phyloP scores from a whole-genome alignment of 164 flowering plant genomes.

The Sextonia rubra region DNA sequence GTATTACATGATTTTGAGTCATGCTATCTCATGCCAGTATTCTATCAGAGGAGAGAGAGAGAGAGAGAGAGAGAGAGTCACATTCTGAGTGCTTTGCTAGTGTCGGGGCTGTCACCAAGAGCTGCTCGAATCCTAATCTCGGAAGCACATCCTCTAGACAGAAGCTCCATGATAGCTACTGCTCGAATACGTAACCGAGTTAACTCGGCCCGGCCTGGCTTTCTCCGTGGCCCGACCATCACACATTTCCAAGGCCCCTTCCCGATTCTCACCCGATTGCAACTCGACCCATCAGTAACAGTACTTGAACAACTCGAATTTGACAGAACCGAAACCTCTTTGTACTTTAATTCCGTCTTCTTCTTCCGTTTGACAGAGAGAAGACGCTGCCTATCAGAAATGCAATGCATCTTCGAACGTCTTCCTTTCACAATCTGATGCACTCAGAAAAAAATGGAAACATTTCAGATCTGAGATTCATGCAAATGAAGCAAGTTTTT shows the following conservation, averaged over 20 bases:
- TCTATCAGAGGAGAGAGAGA: background rate
- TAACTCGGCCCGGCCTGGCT: slow-evolving; percentile 27
- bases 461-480: background rate
- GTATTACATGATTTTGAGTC: background rate
- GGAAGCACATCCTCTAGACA: slow-evolving; percentile 46
- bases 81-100: slow-evolving; percentile 91
- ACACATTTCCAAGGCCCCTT: background rate
- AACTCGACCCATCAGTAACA: slow-evolving; percentile 26
- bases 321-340: slow-evolving; percentile 26
- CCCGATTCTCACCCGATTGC: background rate
- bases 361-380: background rate
- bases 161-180: slow-evolving; percentile 51
- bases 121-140: slow-evolving; percentile 54
- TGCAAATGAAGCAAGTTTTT: background rate
- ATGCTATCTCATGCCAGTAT: background rate
- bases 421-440: slow-evolving; percentile 36
- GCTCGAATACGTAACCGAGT: slow-evolving; percentile 36
- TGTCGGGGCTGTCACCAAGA: slow-evolving; percentile 44
- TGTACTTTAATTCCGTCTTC: background rate
- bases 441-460: background rate
- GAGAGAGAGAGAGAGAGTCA: slow-evolving; percentile 33
- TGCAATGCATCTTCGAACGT: slow-evolving; percentile 30
- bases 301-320: slow-evolving; percentile 35
- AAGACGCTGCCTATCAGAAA: slow-evolving; percentile 16
- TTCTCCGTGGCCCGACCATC: slow-evolving; percentile 10